Conservation (phyloP, 2,329 filamentous ascomycete genomes). For the Phialophora tarda region DNA sequence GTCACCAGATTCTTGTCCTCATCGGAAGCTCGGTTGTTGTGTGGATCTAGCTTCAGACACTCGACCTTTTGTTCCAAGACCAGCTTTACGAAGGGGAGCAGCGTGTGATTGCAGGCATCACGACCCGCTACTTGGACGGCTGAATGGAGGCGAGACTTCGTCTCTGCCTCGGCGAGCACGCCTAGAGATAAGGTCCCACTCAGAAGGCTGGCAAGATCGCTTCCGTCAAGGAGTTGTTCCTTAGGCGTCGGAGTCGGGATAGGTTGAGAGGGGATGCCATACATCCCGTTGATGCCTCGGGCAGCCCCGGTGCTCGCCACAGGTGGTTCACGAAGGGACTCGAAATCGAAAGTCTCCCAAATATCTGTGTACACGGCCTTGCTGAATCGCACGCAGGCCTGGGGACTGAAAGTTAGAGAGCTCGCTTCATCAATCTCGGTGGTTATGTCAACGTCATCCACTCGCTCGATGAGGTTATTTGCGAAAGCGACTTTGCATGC, state of each 20-base stretch:
- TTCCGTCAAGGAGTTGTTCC: conserved; percentile 11
- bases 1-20: conserved; percentile 8
- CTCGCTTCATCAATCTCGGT: neutral
- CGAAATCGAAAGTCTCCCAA: conserved; percentile 3
- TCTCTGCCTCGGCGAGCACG: conserved; percentile 10
- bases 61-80: conserved; percentile 18
- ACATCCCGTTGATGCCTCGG: neutral
- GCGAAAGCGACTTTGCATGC: conserved; percentile 21
- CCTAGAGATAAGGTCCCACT: conserved; percentile 1
- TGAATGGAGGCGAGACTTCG: neutral
- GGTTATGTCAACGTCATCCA: neutral
- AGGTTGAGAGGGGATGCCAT: neutral
- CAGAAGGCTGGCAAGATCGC: conserved; percentile 16
- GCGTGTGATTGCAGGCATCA: conserved; percentile 5
- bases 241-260: neutral
- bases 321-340: neutral
- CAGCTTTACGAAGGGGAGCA: conserved; percentile 19
- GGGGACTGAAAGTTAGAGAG: neutral
- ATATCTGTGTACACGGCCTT: neutral
- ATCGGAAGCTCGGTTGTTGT: neutral
- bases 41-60: conserved; percentile 3
- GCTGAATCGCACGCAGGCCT: neutral
- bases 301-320: neutral
- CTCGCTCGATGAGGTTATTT: conserved; percentile 1
- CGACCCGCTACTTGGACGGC: conserved; percentile 6